Percentiles rank a stretch among this genome's conserved stretches.
These are phyloP conservation scores for Daucus carota DNA, from an alignment of 129 eudicot genomes.

Conservation along the genomic window DH1_v3.0 NC_030385.2:26719001-26719500, in stretches of 20 bases:
- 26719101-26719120: background rate
- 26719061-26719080: background rate
- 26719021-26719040: background rate
- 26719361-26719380: constrained; percentile 84
- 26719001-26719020: background rate
- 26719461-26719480: background rate
- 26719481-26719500: background rate
- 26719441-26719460: background rate
- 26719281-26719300: constrained; percentile 82
- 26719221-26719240: constrained; percentile 99
- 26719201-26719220: constrained; percentile 77
- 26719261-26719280: constrained; percentile 56
- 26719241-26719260: constrained; percentile 57
- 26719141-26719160: background rate
- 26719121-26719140: background rate
- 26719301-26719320: constrained; percentile 69
- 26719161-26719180: background rate
- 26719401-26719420: constrained; percentile 79
- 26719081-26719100: background rate
- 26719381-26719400: constrained; percentile 84
- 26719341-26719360: constrained; percentile 72
- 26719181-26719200: background rate
- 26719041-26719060: background rate
- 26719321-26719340: constrained; percentile 78
- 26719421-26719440: constrained; percentile 79